Base-by-base conservation (phyloP, 306 rosid genomes). In the Glycine tomentella region DNA sequence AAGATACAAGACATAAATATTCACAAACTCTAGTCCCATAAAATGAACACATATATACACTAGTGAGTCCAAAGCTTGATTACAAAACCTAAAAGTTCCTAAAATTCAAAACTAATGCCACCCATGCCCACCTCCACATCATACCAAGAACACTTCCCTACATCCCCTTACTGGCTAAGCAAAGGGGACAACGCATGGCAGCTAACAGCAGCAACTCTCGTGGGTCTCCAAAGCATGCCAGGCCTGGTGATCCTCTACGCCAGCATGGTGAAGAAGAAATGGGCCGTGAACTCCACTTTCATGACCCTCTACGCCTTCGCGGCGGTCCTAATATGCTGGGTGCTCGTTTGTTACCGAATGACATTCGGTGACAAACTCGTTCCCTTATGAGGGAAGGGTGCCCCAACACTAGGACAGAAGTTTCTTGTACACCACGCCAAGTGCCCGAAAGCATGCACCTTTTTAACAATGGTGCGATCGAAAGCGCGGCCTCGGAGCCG, bases 211-310 rank as follows among this genome's bases (percentile, higher is more conserved):
- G 80, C 80, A 45, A 75, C 70, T 3, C 34, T 75, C 0, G 80
- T 75, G 9, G 80, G 80, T 1, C 70, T 75, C 1, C 80, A 75
- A 9, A 75, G 80, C 70, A 61, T 75, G 80, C 80, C 80, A 31
- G 80, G 80, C 34, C 34, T 75, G 0, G 80, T 75, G 2, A 75
- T 75, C 9, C 69, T 75, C 15, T 75, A 75, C 2, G 80, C 71
- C 4, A 75, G 80, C 59, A 75, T 75, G 33, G 80, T 75, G 0
- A 83, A 86, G 73, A 86, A 86, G 65, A 86, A 86, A 63, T 86
- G 89, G 89, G 89, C 89, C 1, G 81, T 86, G 12, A 86, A 86
- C 72, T 86, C 86, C 1, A 84, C 89, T 3, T 86, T 86, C 85
- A 86, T 83, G 89, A 85, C 87, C n/a, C 87, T 80, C n/a, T 80